Conservation (phyloP, 257 asterid genomes). For the Nicotiana undulata region DNA sequence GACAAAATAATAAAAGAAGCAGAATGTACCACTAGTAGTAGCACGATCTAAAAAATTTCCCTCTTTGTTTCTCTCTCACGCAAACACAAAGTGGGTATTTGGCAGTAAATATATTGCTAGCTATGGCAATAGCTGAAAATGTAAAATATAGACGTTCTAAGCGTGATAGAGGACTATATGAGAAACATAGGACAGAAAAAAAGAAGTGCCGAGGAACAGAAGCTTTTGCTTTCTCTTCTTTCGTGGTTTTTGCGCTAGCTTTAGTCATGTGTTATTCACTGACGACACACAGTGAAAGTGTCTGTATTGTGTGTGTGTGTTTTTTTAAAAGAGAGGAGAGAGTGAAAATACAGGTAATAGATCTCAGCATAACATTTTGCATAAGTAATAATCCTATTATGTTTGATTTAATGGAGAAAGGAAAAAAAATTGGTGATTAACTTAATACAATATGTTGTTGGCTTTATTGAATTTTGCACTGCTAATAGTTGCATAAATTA, state of each 20-base stretch:
- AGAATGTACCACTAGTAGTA: background rate
- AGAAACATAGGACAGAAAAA: background rate
- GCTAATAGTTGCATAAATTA: too few relatives aligned
- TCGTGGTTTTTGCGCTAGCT: background rate
- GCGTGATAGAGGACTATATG: background rate
- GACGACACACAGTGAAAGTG: background rate
- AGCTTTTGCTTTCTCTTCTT: slow-evolving; percentile 4
- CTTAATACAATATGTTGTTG: too few relatives aligned
- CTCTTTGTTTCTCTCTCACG: background rate
- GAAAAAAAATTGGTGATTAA: too few relatives aligned
- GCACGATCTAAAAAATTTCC: background rate
- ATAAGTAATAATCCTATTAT: too few relatives aligned
- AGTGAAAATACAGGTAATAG: background rate
- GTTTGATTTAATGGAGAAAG: too few relatives aligned
- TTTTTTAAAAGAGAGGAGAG: background rate
- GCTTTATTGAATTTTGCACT: too few relatives aligned
- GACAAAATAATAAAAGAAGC: background rate
- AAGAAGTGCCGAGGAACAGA: background rate
- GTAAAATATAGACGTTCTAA: background rate
- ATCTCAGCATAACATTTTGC: too few relatives aligned
- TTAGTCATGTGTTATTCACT: slow-evolving; percentile 2
- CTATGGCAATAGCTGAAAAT: background rate
- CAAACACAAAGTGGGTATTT: background rate
- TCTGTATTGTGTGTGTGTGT: background rate
- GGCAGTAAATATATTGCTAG: background rate